Percentiles rank a stretch among this genome's conserved stretches.
Evolutionary conservation across 1,284 basidiomycete species (phyloP).

Genomic region (Cutaneotrichosporon mucoides): DNA sequence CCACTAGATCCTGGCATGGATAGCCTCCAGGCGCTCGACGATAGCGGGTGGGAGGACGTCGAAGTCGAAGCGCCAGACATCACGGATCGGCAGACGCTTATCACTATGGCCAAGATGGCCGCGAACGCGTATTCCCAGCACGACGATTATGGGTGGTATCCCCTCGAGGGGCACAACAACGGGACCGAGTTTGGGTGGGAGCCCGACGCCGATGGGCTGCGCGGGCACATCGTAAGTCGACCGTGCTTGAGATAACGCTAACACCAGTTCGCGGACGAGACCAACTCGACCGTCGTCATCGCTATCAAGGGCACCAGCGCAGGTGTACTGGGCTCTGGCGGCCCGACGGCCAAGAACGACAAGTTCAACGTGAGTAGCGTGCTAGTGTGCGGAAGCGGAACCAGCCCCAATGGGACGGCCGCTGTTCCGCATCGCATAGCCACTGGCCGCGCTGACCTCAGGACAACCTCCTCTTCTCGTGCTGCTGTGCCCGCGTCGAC

Average conservation of each 20-base stretch:
- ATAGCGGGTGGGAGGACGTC: conserved; percentile 51
- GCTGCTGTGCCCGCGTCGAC: conserved; percentile 91
- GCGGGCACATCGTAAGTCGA: conserved; percentile 67
- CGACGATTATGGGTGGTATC: conserved; percentile 69
- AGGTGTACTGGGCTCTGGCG: conserved; percentile 70
- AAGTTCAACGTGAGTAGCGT: conserved; percentile 63
- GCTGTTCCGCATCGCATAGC: not conserved
- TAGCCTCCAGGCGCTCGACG: not conserved
- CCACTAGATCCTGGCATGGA: no score
- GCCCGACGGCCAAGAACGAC: conserved; percentile 84
- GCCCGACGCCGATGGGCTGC: conserved; percentile 75
- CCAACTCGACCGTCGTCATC: conserved; percentile 81
- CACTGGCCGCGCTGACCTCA: conserved; percentile 15
- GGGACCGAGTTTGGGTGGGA: conserved; percentile 91
- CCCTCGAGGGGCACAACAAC: conserved; percentile 62
- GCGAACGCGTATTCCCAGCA: conserved; percentile 77
- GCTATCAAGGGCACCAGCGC: conserved; percentile 93
- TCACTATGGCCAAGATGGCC: conserved; percentile 88
- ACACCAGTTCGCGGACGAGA: conserved; percentile 64
- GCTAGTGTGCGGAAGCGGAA: no score
- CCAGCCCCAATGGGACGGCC: no score
- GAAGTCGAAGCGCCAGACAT: conserved; percentile 58
- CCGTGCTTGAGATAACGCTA: not conserved
- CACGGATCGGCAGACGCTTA: conserved; percentile 68
- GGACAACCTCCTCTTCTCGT: conserved; percentile 96